Conservation (phyloP, 495 filamentous ascomycete species). For the Aspergillus sparsus region DNA sequence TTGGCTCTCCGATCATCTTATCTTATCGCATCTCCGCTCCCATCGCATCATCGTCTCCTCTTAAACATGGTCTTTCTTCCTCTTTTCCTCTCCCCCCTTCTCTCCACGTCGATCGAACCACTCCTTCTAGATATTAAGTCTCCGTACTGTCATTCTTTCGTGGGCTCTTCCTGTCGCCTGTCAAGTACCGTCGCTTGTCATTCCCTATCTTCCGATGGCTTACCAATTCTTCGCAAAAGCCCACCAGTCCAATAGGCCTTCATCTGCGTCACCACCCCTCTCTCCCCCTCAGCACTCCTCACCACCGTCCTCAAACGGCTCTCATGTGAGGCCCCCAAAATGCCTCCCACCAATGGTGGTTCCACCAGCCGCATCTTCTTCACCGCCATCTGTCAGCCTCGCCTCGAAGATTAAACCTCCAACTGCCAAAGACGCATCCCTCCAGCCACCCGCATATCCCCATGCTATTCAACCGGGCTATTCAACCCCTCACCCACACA, state of each 20-base stretch:
- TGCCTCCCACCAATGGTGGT: slow-evolving; percentile 34
- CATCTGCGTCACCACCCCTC: slow-evolving; percentile 31
- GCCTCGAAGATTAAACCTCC: slow-evolving; percentile 31
- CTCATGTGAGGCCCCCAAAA: slow-evolving; percentile 32
- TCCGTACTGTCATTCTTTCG: not conserved
- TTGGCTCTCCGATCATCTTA: slow-evolving; percentile 33
- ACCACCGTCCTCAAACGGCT: slow-evolving; percentile 15
- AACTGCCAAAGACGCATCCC: slow-evolving; percentile 29
- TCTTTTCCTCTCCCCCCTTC: slow-evolving; percentile 9
- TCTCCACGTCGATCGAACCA: not conserved
- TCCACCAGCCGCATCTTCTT: slow-evolving; percentile 22
- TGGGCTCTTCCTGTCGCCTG: not conserved
- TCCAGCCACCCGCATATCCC: slow-evolving; percentile 38
- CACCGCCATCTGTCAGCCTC: slow-evolving; percentile 21
- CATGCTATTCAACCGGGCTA: slow-evolving; percentile 32
- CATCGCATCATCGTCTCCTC: slow-evolving; percentile 17
- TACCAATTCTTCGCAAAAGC: slow-evolving; percentile 47
- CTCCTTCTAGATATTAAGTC: too few relatives aligned
- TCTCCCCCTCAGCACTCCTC: slow-evolving; percentile 28
- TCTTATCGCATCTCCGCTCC: slow-evolving; percentile 49
- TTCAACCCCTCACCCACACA: slow-evolving; percentile 41
- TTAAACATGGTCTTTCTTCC: slow-evolving; percentile 8
- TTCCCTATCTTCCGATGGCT: slow-evolving; percentile 31
- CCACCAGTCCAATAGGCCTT: slow-evolving; percentile 28
- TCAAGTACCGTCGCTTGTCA: not conserved